phyloP scores from a whole-genome alignment of 495 filamentous ascomycete genomes.

The Xylona heveae region DNA sequence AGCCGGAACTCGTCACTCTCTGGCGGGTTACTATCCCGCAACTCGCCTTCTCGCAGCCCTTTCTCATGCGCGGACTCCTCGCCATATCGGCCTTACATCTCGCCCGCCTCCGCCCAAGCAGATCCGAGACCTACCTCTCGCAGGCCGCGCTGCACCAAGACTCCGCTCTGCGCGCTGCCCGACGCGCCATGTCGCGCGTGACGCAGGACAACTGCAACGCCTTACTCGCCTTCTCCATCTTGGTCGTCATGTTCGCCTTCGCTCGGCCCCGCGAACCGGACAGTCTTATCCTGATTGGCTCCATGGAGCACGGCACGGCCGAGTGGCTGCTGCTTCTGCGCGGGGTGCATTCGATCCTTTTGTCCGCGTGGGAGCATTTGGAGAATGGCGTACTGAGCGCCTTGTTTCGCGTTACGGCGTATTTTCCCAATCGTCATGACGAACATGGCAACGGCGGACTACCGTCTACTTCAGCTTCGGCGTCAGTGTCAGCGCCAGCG shows the following conservation, averaged over 20 bases:
- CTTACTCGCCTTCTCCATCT: slow-evolving; percentile 21
- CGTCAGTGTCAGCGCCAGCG: no score
- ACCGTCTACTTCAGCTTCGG: no score
- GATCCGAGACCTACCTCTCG: not conserved
- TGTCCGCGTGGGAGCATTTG: not conserved
- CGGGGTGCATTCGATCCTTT: not conserved
- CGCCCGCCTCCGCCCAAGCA: not conserved
- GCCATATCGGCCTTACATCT: not conserved
- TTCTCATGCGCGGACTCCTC: not conserved
- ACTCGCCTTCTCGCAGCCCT: not conserved
- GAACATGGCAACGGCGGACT: no score
- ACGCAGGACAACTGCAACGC: not conserved
- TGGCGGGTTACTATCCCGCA: not conserved
- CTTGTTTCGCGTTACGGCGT: not conserved
- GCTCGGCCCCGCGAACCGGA: slow-evolving; percentile 22
- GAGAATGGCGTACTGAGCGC: not conserved
- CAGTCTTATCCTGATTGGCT: slow-evolving; percentile 17
- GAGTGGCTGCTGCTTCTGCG: not conserved
- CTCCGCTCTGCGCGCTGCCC: not conserved
- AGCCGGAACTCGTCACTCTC: not conserved
- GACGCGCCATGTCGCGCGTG: not conserved
- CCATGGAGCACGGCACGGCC: not conserved
- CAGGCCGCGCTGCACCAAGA: not conserved
- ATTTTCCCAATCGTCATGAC: not conserved
- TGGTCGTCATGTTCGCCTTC: slow-evolving; percentile 26